Evolutionary conservation across 2,329 filamentous ascomycete species (phyloP), one percentile per base, ranked within the genome.

Genomic region (Diaporthe sp.): DNA sequence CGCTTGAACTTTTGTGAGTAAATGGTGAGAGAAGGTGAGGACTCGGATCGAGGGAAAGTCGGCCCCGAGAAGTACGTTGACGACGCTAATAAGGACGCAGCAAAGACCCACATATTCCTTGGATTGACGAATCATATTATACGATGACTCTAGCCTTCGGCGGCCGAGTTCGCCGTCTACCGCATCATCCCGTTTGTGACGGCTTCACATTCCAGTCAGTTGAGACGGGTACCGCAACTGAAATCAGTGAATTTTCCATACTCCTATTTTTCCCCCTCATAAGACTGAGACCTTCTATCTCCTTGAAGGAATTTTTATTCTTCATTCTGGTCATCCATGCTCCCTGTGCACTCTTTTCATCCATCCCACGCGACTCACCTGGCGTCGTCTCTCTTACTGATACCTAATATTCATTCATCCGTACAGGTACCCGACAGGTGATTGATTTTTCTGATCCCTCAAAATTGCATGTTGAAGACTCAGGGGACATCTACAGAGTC

Each of bases 41-140:
- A 28, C n/a, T 63, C 58, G 58, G 58, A 20, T 60, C 22, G 37
- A 63, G 39, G 58, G 39, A n/a, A 42, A 63, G 58, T 63, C 58
- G 58, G 58, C 37, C 58, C 37, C 58, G 58, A 63, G 58, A 44
- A 63, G 28, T 63, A 15, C 15, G 58, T 63, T 20, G 12, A 9
- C 12, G 15, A 63, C 13, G 39, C 58, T 10, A 31, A 15, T 17
- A n/a, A 13, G 42, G 37, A 42, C 42, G 12, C 37, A 6, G 58
- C 15, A 28, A 10, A 25, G 37, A 44, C 58, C 58, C 58, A 63
- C 37, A 63, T 42, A 63, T 63, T 44, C 37, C 13, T 10, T 25
- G 8, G 20, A 17, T 42, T 20, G 58, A 44, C 58, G 37, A 63
- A 63, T 63, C 58, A 63, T 8, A 10, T 44, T 44, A 44, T 44